Evolutionary conservation across 441 rosid genomes (phyloP).

Genomic region (Codiaeum variegatum): DNA sequence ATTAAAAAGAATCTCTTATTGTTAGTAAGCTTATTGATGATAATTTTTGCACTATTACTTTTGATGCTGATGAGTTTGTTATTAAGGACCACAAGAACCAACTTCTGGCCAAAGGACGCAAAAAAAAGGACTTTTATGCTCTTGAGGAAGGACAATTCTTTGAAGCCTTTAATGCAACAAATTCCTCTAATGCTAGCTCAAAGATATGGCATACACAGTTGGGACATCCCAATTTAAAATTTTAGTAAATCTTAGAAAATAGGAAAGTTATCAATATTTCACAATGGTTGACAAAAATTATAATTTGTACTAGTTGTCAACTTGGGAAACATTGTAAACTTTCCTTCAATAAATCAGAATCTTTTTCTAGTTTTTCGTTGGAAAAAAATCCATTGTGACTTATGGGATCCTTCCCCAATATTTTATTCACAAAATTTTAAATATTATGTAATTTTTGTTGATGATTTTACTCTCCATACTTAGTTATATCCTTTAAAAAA

Average conservation of each 20-base stretch:
- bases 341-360: conserved; percentile 2
- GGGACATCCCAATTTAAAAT: no score
- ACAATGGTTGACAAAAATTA: background rate
- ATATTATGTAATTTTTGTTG: conserved; percentile 7
- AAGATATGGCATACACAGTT: no score
- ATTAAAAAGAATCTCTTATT: conserved; percentile 1
- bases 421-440: background rate
- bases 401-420: conserved; percentile 11
- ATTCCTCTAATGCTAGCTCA: no score
- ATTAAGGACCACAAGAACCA: conserved; percentile 3
- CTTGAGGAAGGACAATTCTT: background rate
- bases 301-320: conserved; percentile 5
- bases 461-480: background rate
- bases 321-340: background rate
- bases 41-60: background rate
- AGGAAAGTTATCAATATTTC: background rate
- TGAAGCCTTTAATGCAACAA: no score
- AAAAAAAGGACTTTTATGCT: background rate
- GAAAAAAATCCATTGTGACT: conserved; percentile 7
- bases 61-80: background rate
- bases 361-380: background rate
- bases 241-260: no score
- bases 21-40: background rate
- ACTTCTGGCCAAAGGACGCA: background rate
- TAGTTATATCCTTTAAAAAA: background rate